Evolutionary conservation across 805 yeast genomes (phyloP).

Genomic region (Scheffersomyces amazonensis): DNA sequence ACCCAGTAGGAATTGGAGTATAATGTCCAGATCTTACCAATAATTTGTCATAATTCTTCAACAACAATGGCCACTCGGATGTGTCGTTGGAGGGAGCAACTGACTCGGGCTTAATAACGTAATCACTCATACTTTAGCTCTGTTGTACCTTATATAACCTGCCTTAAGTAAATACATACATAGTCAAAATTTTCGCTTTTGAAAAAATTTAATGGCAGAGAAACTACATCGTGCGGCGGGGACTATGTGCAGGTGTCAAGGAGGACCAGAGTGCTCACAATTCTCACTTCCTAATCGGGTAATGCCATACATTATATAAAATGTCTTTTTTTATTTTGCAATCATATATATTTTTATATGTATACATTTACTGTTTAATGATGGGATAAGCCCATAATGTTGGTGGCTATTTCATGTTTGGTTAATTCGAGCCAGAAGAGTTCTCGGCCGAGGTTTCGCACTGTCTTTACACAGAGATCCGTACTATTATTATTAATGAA

Average conservation of each 20-base stretch:
- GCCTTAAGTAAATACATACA: too few species aligned
- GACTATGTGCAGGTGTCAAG: background rate
- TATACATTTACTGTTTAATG: conserved; percentile 4
- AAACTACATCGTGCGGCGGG: conserved; percentile 27
- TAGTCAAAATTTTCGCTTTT: too few species aligned
- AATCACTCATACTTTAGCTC: too few species aligned
- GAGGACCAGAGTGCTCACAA: too few species aligned
- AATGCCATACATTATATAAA: too few species aligned
- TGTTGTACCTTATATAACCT: too few species aligned
- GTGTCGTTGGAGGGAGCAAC: conserved; percentile 79
- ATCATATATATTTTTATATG: background rate
- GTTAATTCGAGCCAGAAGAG: conserved; percentile 39
- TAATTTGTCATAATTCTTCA: conserved; percentile 91
- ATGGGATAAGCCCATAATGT: conserved; percentile 12
- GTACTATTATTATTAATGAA: conserved; percentile 29
- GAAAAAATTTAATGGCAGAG: conserved; percentile 2
- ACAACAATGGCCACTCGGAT: conserved; percentile 90
- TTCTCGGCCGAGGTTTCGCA: conserved; percentile 37
- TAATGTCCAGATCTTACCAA: conserved; percentile 95
- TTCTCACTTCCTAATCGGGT: too few species aligned
- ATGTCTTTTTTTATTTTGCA: too few species aligned
- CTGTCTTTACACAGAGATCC: conserved; percentile 32
- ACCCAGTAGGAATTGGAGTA: conserved; percentile 95
- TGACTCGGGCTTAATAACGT: conserved; percentile 84
- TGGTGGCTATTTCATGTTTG: conserved; percentile 26